Evolutionary conservation across 805 yeast species (phyloP).

Genomic region (Wickerhamiella spandovensis): DNA sequence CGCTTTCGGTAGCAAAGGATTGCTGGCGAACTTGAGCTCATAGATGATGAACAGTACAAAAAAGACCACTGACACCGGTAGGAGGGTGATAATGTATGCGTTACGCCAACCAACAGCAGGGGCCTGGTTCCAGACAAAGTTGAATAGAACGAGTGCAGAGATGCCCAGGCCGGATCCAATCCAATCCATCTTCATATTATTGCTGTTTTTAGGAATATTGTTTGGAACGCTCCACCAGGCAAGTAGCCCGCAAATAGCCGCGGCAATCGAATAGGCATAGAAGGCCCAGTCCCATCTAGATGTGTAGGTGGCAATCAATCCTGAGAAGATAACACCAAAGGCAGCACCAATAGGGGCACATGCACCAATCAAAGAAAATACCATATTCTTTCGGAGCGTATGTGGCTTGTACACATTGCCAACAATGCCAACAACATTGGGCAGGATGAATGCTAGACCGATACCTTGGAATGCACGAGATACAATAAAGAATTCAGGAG

Average conservation of each 20-base stretch:
- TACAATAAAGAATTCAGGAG: conserved; percentile 19
- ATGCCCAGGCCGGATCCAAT: conserved; percentile 46
- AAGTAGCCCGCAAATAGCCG: conserved; percentile 4
- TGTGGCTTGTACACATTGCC: conserved; percentile 25
- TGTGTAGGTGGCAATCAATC: conserved; percentile 13
- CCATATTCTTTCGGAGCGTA: conserved; percentile 34
- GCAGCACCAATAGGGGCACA: conserved; percentile 52
- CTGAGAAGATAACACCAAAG: conserved; percentile 36
- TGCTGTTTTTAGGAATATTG: conserved; percentile 9
- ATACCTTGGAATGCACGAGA: conserved; percentile 55
- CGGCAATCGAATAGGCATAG: conserved; percentile 32
- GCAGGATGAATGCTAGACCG: conserved; percentile 46
- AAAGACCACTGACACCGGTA: conserved; percentile 46
- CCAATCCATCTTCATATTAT: conserved; percentile 34
- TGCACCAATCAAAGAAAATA: conserved; percentile 45
- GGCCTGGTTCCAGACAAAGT: conserved; percentile 64
- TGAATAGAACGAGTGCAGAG: conserved; percentile 45
- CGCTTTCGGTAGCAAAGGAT: conserved; percentile 36
- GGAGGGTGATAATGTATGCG: conserved; percentile 42
- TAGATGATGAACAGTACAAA: conserved; percentile 22
- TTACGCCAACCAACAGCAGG: conserved; percentile 56
- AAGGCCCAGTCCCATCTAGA: conserved; percentile 24
- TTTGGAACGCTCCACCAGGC: conserved; percentile 13
- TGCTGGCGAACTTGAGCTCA: conserved; percentile 43
- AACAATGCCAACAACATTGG: conserved; percentile 46